Evolutionary conservation across 1,139 yeast genomes (phyloP), one percentile per base, ranked within the genome.

Genomic region (Blastobotrys indianensis): DNA sequence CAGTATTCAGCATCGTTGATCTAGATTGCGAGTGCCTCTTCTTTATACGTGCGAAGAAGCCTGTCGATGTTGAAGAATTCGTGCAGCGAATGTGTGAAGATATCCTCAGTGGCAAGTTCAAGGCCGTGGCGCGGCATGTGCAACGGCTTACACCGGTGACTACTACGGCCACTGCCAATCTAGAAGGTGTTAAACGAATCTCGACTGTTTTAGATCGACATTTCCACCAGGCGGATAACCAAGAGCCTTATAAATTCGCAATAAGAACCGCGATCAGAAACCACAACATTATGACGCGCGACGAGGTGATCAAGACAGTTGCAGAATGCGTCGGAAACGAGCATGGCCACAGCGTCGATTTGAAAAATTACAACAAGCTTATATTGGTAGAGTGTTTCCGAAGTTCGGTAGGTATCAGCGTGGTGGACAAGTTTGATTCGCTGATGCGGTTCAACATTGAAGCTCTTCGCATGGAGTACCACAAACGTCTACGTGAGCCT

Each of bases 381-480:
- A 78, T 92, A 43, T 62, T 92, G 49, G 84, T 92, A 2, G 96
- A 88, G 62, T 85, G 96, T 60, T 92, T 82, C 67, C 90, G 88
- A 52, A 54, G 60, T 42, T 51, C 58, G 7, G 42, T 55, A 12
- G 62, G 61, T 2, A 54, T 59, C 48, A 42, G 61, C 9, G 90
- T 87, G 13, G 88, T 85, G 5, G 75, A 77, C 32, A 75, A 77
- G 51, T 86, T 77, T 59, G 80, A 80, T 37, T 63, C 66, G 48
- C 64, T 72, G 48, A 75, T 73, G 52, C 75, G 77, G 59, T 80
- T 69, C 63, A 82, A 82, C 56, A 66, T 82, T 47, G 84, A 82
- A 61, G 82, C 77, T 62, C 76, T 82, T 11, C 79, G 70, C 54
- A 84, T 56, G 39, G 51, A 53, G 30, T 37, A 2, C 12, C 25